Conservation (phyloP, 1,284 basidiomycete species). For the Clitocybe nebularis region DNA sequence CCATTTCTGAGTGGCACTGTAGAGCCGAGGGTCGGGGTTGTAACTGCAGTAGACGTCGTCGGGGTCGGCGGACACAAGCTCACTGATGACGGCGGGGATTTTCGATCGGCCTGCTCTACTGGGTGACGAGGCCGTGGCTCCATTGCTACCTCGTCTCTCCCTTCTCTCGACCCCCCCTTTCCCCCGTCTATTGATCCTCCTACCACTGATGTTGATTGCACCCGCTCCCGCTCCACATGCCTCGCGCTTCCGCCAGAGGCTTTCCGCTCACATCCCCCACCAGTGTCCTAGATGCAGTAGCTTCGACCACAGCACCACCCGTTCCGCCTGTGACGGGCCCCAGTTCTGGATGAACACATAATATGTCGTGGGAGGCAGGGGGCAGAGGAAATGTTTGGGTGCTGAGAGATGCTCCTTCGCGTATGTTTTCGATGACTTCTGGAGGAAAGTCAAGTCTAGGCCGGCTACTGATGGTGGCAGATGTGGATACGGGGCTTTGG, state of each 20-base stretch:
- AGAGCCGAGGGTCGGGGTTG: not conserved
- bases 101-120: not conserved
- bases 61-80: not conserved
- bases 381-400: conserved; percentile 75
- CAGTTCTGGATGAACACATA: conserved; percentile 89
- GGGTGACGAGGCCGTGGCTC: conserved; percentile 17
- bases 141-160: not conserved
- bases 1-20: conserved; percentile 3
- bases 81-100: not conserved
- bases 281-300: conserved; percentile 21
- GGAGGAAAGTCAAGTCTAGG: conserved; percentile 80
- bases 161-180: conserved; percentile 15
- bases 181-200: conserved; percentile 22
- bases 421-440: conserved; percentile 74
- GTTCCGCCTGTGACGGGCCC: conserved; percentile 21
- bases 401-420: conserved; percentile 66
- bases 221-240: conserved; percentile 14
- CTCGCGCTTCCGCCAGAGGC: conserved; percentile 20
- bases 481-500: conserved; percentile 16
- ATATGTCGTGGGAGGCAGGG: conserved; percentile 88
- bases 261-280: conserved; percentile 22
- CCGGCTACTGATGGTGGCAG: conserved; percentile 19
- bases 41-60: not conserved
- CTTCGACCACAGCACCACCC: conserved; percentile 20
- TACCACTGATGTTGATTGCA: conserved; percentile 13